These are phyloP conservation scores for Suillus weaverae DNA, from an alignment of 768 basidiomycete genomes.

Conservation along the genomic window DNA sequence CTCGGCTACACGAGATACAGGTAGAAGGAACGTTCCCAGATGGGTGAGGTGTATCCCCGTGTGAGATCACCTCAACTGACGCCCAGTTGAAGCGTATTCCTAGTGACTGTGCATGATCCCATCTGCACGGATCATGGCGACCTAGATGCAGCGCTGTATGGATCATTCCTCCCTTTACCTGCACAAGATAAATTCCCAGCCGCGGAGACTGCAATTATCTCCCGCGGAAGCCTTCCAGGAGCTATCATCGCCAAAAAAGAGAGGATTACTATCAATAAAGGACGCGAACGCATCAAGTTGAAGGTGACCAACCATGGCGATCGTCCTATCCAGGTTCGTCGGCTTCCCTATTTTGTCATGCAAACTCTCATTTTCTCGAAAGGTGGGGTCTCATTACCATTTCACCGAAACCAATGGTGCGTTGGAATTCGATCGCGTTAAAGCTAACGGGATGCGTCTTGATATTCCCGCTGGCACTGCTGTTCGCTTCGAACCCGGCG, in stretches of 20 bases:
- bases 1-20: conserved; percentile 82
- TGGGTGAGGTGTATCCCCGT: conserved; percentile 49
- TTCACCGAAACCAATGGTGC: conserved; percentile 87
- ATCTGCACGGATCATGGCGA: conserved; percentile 83
- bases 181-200: conserved; percentile 62
- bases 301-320: conserved; percentile 90
- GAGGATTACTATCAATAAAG: conserved; percentile 74
- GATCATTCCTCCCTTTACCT: conserved; percentile 89
- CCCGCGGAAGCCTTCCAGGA: conserved; percentile 63
- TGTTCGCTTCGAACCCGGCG: conserved; percentile 95
- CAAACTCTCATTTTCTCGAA: conserved; percentile 8
- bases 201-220: conserved; percentile 47
- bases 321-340: conserved; percentile 83
- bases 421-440: conserved; percentile 78
- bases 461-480: conserved; percentile 96
- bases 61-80: conserved; percentile 1
- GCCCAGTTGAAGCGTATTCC: conserved; percentile 54
- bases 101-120: conserved; percentile 97
- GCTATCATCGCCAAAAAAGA: conserved; percentile 68
- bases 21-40: conserved; percentile 92
- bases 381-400: conserved; percentile 95
- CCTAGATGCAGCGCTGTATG: conserved; percentile 84
- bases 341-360: conserved; percentile 1
- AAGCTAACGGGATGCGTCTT: conserved; percentile 81
- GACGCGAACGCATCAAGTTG: conserved; percentile 65